Percentiles rank a stretch among this genome's conserved stretches.
Evolutionary conservation across 371 early-diverging fungal genomes (phyloP).

Genomic region (Apophysomyces trapeziformis): DNA sequence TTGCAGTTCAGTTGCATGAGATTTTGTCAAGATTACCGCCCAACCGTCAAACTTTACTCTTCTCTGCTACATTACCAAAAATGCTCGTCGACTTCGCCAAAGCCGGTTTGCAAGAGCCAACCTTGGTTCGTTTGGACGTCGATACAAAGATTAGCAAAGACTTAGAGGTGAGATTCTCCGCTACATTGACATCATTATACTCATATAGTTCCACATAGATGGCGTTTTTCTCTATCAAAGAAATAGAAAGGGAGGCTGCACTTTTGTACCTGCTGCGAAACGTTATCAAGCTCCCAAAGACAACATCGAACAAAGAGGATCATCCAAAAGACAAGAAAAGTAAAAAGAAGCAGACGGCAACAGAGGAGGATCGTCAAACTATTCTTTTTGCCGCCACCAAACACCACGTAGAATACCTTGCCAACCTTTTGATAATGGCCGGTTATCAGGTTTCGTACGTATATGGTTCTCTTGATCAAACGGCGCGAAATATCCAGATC

Average conservation of each 20-base stretch:
- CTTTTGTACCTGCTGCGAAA: conserved; percentile 81
- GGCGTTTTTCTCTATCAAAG: conserved; percentile 86
- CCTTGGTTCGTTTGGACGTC: conserved; percentile 89
- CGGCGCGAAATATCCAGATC: conserved; percentile 88
- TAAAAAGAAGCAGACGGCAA: conserved; percentile 47
- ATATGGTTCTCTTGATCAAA: conserved; percentile 95
- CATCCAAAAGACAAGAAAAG: conserved; percentile 43
- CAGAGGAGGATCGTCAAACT: conserved; percentile 71
- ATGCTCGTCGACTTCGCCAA: conserved; percentile 94
- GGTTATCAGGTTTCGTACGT: conserved; percentile 86
- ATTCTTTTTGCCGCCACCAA: conserved; percentile 95
- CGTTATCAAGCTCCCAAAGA: conserved; percentile 73
- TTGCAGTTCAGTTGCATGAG: conserved; percentile 93
- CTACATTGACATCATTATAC: background rate
- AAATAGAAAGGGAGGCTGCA: conserved; percentile 89
- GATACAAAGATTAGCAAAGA: conserved; percentile 94
- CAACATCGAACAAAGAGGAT: conserved; percentile 30
- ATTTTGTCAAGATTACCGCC: conserved; percentile 85
- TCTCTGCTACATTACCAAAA: conserved; percentile 95
- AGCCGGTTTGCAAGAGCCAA: conserved; percentile 93
- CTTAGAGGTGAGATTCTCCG: conserved; percentile 63
- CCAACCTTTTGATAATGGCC: conserved; percentile 67
- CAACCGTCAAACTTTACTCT: conserved; percentile 88
- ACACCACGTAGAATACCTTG: conserved; percentile 95
- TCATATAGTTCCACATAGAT: conserved; percentile 47